Base-by-base conservation (phyloP, 805 yeast species). In the Saccharomycopsis malanga region DNA sequence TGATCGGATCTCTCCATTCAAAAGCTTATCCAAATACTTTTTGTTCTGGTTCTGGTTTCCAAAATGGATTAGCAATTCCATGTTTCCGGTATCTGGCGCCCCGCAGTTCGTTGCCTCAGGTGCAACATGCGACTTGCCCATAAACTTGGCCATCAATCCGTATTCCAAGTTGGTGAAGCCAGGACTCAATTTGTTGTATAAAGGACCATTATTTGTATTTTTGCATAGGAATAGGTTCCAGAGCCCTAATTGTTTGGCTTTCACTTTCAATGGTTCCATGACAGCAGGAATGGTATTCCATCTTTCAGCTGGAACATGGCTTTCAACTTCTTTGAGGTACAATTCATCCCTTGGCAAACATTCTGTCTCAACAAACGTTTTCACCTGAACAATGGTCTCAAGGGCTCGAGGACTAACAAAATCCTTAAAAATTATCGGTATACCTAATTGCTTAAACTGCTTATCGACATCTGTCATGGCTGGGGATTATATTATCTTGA, bases 51-150 rank as follows among this genome's bases (percentile, higher is more conserved):
- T 68, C 62, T 66, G 70, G 66, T 65, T 73, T n/a, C 53, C 53
- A 39, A 49, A 49, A 38, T 49, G 53, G 57, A 57, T 59, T 51
- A 65, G 61, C 4, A 54, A 44, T 57, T 71, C 76, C 79, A 73
- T 79, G 57, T 79, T 77, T 3, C 84, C 83, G 7, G 84, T 78
- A 54, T 79, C 84, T 6, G 84, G 84, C 9, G 84, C 83, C 48
- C 60, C 62, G 15, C 77, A 72, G 57, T 79, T 79, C 50, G 81
- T 74, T 18, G 73, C 81, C 57, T 76, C 82, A 2, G 83, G 77
- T 1, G 77, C 83, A 45, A 70, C 58, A 42, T 65, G 63, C 2
- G 77, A 67, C 43, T 76, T 65, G 12, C 85, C 86, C 57, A 79
- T 65, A 57, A 76, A 74, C 57, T 72, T 74, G 1, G 82, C 81